Evolutionary conservation across 352 stramenopile genomes (phyloP).

Genomic region (Globisporangium apiculatum): DNA sequence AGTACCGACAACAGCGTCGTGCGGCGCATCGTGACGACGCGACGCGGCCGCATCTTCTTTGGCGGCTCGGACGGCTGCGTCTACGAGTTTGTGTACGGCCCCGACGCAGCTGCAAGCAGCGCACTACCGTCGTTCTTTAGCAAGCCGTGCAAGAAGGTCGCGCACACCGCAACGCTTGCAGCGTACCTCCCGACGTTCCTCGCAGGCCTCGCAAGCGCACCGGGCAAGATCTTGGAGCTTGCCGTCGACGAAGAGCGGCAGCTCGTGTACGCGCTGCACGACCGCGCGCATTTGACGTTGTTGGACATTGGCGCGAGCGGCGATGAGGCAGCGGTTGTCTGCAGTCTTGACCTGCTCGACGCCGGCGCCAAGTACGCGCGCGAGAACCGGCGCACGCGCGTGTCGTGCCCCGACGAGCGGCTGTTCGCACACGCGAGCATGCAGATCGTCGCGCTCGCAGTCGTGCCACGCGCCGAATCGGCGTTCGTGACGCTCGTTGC

Average conservation of each 20-base stretch:
- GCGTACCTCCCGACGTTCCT: conserved; percentile 79
- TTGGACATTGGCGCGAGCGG: conserved; percentile 56
- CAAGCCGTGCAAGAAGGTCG: conserved; percentile 89
- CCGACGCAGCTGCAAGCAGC: conserved; percentile 24
- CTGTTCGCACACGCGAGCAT: conserved; percentile 62
- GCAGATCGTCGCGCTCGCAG: conserved; percentile 65
- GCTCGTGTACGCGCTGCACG: conserved; percentile 91
- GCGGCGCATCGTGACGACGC: conserved; percentile 82
- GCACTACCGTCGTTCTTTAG: conserved; percentile 26
- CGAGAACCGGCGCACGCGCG: conserved; percentile 72
- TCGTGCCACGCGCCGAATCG: conserved; percentile 64
- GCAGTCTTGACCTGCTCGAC: conserved; percentile 55
- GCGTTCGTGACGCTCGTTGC: conserved; percentile 89
- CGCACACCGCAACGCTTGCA: conserved; percentile 82
- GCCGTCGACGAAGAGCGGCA: conserved; percentile 82
- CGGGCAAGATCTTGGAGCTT: conserved; percentile 84
- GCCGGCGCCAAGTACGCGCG: conserved; percentile 77
- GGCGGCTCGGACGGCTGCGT: conserved; percentile 93
- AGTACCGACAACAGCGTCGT: conserved; percentile 93
- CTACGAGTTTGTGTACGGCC: conserved; percentile 89
- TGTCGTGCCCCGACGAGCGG: conserved; percentile 76
- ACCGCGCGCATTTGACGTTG: conserved; percentile 64
- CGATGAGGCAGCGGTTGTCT: conserved; percentile 58
- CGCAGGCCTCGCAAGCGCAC: conserved; percentile 64
- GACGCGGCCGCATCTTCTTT: conserved; percentile 92